These are phyloP conservation scores for Neoboletus brunneissimus DNA, from an alignment of 768 basidiomycete species.

Conservation along the genomic window DNA sequence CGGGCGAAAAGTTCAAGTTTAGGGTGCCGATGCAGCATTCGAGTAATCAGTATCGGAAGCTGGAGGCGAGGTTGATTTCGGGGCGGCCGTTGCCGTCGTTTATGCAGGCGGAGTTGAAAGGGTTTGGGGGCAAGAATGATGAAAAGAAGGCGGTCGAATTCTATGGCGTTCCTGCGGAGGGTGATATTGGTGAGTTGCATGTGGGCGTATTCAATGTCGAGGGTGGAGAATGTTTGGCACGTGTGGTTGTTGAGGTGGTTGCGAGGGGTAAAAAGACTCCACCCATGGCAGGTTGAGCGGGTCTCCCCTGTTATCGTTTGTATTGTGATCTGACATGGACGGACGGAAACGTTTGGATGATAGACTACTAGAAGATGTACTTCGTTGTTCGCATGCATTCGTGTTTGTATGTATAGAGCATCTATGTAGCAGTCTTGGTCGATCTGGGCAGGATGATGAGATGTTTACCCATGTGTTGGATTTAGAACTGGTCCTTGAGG, in stretches of 20 bases:
- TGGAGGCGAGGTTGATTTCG: slow-evolving; percentile 49
- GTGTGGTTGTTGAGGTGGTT: slow-evolving; percentile 56
- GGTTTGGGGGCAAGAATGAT: slow-evolving; percentile 31
- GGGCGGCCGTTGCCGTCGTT: slow-evolving; percentile 56
- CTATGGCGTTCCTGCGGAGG: slow-evolving; percentile 47
- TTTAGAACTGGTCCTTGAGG: background rate
- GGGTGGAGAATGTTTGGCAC: slow-evolving; percentile 51
- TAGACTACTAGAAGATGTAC: slow-evolving; percentile 13
- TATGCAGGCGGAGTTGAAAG: slow-evolving; percentile 49
- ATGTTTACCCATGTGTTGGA: background rate
- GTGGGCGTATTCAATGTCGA: slow-evolving; percentile 54
- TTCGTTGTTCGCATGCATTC: slow-evolving; percentile 20
- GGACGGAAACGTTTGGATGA: background rate
- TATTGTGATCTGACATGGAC: slow-evolving; percentile 9
- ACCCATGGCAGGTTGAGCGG: slow-evolving; percentile 28
- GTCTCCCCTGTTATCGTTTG: slow-evolving; percentile 17
- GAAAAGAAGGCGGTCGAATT: slow-evolving; percentile 54
- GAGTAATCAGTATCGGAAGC: slow-evolving; percentile 32
- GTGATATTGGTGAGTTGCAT: slow-evolving; percentile 52
- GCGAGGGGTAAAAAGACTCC: slow-evolving; percentile 30
- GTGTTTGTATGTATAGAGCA: slow-evolving; percentile 20
- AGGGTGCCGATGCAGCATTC: slow-evolving; percentile 42
- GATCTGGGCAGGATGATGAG: background rate
- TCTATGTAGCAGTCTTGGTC: slow-evolving; percentile 5
- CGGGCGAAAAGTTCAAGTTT: slow-evolving; percentile 60